These are phyloP conservation scores for Wickerhamiella infanticola DNA, from an alignment of 1,139 yeast genomes.

Conservation along the genomic window DNA sequence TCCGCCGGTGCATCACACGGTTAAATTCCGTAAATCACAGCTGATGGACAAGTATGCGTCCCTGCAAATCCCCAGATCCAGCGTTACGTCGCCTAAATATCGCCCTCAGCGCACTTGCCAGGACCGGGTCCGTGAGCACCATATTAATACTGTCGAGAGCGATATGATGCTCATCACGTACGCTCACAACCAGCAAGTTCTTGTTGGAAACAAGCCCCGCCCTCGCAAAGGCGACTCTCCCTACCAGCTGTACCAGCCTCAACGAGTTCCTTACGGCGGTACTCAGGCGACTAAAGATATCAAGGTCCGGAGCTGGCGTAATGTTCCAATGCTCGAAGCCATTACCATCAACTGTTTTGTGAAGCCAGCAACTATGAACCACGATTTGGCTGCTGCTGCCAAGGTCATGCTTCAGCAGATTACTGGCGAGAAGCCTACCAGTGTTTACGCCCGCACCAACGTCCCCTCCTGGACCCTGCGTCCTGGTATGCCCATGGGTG, in stretches of 20 bases:
- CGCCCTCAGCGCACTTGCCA: conserved; percentile 56
- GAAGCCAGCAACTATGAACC: conserved; percentile 55
- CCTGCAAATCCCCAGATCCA: conserved; percentile 42
- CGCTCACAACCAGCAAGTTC: conserved; percentile 38
- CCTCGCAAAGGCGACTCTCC: conserved; percentile 85
- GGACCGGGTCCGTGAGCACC: conserved; percentile 72
- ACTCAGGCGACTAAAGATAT: conserved; percentile 59
- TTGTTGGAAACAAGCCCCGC: conserved; percentile 55
- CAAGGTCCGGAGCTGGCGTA: conserved; percentile 44
- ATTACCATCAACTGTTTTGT: conserved; percentile 65
- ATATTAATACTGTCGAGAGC: conserved; percentile 51
- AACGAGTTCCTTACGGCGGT: conserved; percentile 29
- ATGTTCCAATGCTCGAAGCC: conserved; percentile 55
- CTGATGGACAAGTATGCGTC: conserved; percentile 46
- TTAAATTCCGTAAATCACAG: conserved; percentile 54
- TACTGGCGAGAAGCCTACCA: conserved; percentile 73
- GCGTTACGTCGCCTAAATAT: conserved; percentile 43
- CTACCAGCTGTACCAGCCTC: conserved; percentile 70
- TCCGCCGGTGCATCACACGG: conserved; percentile 82
- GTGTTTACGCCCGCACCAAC: conserved; percentile 60
- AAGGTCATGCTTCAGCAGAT: conserved; percentile 77
- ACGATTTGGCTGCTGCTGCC: conserved; percentile 65
- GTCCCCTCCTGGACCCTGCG: conserved; percentile 80
- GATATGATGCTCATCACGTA: conserved; percentile 70
- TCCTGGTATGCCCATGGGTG: conserved; percentile 85